Conservation (phyloP, 257 asterid species). For the Parsonsia alboflavescens region DNA sequence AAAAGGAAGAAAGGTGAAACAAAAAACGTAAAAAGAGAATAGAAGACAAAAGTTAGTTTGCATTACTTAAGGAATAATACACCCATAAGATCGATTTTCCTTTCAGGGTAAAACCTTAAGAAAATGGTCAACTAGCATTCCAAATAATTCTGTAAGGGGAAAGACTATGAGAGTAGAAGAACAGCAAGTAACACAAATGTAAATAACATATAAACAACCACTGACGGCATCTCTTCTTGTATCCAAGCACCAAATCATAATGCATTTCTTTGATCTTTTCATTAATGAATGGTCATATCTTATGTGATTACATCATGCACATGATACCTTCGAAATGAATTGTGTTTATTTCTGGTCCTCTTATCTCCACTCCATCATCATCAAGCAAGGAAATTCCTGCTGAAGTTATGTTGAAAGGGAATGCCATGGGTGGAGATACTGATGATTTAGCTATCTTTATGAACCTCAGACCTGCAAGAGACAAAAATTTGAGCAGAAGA, state of each 20-base stretch:
- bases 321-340: conserved; percentile 58
- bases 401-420: conserved; percentile 48
- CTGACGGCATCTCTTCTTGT: background rate
- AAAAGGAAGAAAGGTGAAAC: background rate
- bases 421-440: conserved; percentile 63
- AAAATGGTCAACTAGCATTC: background rate
- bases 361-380: conserved; percentile 61
- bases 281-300: conserved; percentile 1
- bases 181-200: background rate
- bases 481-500: conserved; percentile 10
- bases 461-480: conserved; percentile 63
- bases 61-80: background rate
- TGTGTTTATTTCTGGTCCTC: conserved; percentile 59
- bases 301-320: conserved; percentile 2
- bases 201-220: background rate
- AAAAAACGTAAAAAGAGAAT: background rate
- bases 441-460: conserved; percentile 82
- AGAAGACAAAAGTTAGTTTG: background rate
- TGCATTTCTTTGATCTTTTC: background rate
- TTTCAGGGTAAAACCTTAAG: background rate
- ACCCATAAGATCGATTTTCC: background rate
- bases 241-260: conserved; percentile 5
- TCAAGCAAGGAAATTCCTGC: conserved; percentile 63
- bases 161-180: background rate
- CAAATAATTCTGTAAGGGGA: background rate